phyloP scores from a whole-genome alignment of 805 yeast genomes.

The Scheffersomyces amazonensis region DNA sequence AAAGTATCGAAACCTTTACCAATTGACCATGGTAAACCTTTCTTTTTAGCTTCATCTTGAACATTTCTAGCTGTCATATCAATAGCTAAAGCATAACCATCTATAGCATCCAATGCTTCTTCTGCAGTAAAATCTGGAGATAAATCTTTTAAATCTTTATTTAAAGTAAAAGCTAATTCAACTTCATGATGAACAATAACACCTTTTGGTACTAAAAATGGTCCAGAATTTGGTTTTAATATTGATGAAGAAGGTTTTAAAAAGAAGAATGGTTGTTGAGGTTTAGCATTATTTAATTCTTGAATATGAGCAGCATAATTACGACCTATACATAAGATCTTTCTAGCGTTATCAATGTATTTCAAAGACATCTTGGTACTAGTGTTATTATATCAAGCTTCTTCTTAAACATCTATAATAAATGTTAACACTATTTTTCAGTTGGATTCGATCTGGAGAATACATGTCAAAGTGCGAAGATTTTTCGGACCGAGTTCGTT shows the following conservation, averaged over 20 bases:
- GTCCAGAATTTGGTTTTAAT: constrained; percentile 58
- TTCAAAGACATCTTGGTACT: constrained; percentile 42
- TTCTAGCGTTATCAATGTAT: constrained; percentile 63
- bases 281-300: constrained; percentile 79
- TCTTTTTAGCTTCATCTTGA: constrained; percentile 89
- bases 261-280: constrained; percentile 88
- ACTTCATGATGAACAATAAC: constrained; percentile 91
- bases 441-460: too few relatives aligned
- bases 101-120: constrained; percentile 76
- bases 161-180: constrained; percentile 80
- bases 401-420: too few relatives aligned
- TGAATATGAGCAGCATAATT: constrained; percentile 95
- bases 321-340: constrained; percentile 92
- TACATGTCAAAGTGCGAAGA: too few relatives aligned
- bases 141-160: constrained; percentile 59
- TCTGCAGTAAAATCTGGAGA: constrained; percentile 55
- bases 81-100: constrained; percentile 84
- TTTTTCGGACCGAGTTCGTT: too few relatives aligned
- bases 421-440: too few relatives aligned
- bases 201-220: constrained; percentile 75
- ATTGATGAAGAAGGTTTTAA: constrained; percentile 84
- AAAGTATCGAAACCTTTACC: constrained; percentile 98
- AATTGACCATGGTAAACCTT: constrained; percentile 95
- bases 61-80: constrained; percentile 96
- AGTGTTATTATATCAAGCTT: too few relatives aligned